These are phyloP conservation scores for Fimicolochytrium jonesii DNA, from an alignment of 192 early-diverging fungal species.

Conservation along the genomic window DNA sequence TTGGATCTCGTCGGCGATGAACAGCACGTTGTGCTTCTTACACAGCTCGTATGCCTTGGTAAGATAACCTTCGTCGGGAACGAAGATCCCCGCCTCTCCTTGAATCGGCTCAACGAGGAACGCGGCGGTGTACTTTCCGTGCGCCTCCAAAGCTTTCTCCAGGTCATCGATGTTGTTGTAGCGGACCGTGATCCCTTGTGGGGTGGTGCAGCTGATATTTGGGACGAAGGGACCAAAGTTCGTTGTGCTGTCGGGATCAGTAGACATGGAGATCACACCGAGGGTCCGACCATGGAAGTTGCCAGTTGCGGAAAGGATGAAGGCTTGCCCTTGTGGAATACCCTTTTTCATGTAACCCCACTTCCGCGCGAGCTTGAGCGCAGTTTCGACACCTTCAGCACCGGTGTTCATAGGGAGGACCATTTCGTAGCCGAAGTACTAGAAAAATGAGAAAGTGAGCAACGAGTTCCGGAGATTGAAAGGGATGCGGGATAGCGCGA, in stretches of 20 bases:
- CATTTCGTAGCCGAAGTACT: constrained; percentile 96
- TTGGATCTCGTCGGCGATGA: constrained; percentile 99
- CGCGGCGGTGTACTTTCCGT: constrained; percentile 80
- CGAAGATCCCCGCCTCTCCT: constrained; percentile 95
- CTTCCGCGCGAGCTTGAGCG: constrained; percentile 94
- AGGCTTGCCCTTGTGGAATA: constrained; percentile 71
- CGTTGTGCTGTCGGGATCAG: constrained; percentile 76
- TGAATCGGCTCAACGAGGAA: constrained; percentile 99
- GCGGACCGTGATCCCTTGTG: constrained; percentile 61
- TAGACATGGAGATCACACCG: constrained; percentile 90
- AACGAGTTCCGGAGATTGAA: too few species aligned
- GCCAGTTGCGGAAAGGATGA: constrained; percentile 75
- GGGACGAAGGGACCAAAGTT: constrained; percentile 96
- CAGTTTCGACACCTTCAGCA: constrained; percentile 97
- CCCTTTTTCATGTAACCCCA: constrained; percentile 94
- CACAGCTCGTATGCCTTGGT: constrained; percentile 82
- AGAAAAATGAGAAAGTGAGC: too few species aligned
- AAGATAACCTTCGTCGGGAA: constrained; percentile 92
- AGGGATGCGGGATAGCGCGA: neutral
- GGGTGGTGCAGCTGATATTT: constrained; percentile 75
- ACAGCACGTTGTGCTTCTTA: constrained; percentile 95
- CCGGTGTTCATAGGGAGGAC: constrained; percentile 99
- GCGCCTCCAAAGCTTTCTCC: constrained; percentile 75
- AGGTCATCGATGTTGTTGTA: constrained; percentile 88
- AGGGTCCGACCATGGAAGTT: constrained; percentile 99